Evolutionary conservation across 2,329 filamentous ascomycete genomes (phyloP), one percentile per base, ranked within the genome.

Genomic region (Tolypocladium ovalisporum): DNA sequence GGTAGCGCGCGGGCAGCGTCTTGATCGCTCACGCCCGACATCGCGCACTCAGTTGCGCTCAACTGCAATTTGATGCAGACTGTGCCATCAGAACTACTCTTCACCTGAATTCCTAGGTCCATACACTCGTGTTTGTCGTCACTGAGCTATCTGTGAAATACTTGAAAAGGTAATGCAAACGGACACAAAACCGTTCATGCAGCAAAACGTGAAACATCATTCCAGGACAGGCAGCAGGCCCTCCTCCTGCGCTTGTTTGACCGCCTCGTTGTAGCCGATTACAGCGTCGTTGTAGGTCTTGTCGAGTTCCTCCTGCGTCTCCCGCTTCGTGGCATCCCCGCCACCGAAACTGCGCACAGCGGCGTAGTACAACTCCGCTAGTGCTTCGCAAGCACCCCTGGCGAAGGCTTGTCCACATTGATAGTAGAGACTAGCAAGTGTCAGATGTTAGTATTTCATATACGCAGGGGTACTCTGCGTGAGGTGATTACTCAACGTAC

Each of bases 321-420:
- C 66, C 15, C 66, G 57, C 60, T 68, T 69, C 0, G 66, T 67
- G 27, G 67, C 69, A 58, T 69, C 67, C 0, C 55, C 56, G 5
- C 71, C 70, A 15, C 74, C 74, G 36, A 74, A 75, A 0, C 63
- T 64, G 13, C 67, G 60, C 6, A 76, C 74, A 22, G 70, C 72
- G 13, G 65, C 62, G 55, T 75, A 73, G 62, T 76, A 76, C 8
- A 76, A 71, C 27, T 75, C 69, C 0, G 73, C 74, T 13, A 76
- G 60, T 0, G 61, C 67, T 15, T 64, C 62, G 63, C 74, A 76
- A 1, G 67, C 62, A 0, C 52, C 51, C 5, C 52, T 44, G 3
- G 60, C 61, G 13, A 56, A 63, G 1, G 62, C 58, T 1, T 60
- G 58, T 0, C 61, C 53, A 61, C 74, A 76, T 54, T 75, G 73